Percentiles rank a stretch among this genome's conserved stretches.
These are phyloP conservation scores for Colletotrichum agaves DNA, from an alignment of 2,329 filamentous ascomycete genomes.

Conservation along the genomic window DNA sequence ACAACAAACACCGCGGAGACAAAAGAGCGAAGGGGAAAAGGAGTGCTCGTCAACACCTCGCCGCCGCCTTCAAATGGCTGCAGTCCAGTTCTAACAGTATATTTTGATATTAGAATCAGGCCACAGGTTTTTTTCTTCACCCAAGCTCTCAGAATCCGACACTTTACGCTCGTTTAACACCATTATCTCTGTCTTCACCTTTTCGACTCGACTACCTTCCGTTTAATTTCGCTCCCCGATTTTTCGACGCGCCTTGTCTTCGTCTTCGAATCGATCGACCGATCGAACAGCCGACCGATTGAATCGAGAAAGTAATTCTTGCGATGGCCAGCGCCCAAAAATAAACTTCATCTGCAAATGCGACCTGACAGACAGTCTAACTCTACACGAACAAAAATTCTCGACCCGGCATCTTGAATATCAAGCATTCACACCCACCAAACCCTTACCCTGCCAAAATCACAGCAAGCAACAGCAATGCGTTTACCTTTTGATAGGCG, in stretches of 20 bases:
- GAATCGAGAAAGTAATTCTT: conserved; percentile 1
- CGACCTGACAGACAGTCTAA: conserved; percentile 19
- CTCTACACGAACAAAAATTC: conserved; percentile 8
- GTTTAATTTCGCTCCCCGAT: conserved; percentile 27
- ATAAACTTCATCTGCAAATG: conserved; percentile 30
- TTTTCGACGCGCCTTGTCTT: conserved; percentile 27
- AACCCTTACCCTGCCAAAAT: neutral
- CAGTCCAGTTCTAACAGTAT: conserved; percentile 33
- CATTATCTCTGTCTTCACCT: conserved; percentile 13
- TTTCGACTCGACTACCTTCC: conserved; percentile 26
- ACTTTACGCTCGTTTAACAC: conserved; percentile 34
- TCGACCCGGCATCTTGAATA: conserved; percentile 17
- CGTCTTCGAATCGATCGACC: conserved; percentile 11
- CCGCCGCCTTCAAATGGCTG: conserved; percentile 25
- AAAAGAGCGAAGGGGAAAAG: conserved; percentile 29
- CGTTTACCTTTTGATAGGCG: conserved; percentile 57
- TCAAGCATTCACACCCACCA: conserved; percentile 16
- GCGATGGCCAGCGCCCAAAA: conserved; percentile 30
- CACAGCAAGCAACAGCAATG: conserved; percentile 51
- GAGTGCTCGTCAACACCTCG: conserved; percentile 13
- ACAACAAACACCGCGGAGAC: conserved; percentile 32
- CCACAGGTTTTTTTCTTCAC: conserved; percentile 12
- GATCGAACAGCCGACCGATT: conserved; percentile 22
- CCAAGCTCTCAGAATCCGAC: conserved; percentile 8
- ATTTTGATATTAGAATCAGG: conserved; percentile 16